A percentile compares a stretch with the other conserved stretches of the same genome.
phyloP scores from a whole-genome alignment of 352 stramenopile species.

The Thraustochytrium sp. region DNA sequence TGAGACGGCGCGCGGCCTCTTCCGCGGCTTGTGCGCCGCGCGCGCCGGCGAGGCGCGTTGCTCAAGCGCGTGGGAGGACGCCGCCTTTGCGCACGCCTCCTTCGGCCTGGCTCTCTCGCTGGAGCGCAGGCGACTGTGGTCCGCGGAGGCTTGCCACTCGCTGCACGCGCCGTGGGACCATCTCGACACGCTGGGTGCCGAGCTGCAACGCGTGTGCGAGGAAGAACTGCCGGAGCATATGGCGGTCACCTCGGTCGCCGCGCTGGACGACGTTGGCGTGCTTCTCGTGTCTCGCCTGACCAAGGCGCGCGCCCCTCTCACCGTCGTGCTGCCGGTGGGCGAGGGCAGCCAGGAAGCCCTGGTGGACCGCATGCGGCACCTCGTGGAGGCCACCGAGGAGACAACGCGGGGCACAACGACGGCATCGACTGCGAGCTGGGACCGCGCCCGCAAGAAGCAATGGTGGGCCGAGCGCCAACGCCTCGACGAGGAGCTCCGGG shows the following conservation, averaged over 20 bases:
- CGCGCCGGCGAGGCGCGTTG: no score
- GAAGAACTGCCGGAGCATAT: not conserved
- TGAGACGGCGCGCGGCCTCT: not conserved
- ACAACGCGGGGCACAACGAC: conserved; percentile 10
- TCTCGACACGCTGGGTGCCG: not conserved
- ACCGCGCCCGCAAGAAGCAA: not conserved
- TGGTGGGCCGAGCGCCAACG: conserved; percentile 25
- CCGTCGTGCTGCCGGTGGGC: not conserved
- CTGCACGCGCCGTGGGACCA: not conserved
- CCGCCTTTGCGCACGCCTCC: not conserved
- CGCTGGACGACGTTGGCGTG: not conserved
- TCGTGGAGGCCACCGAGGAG: conserved; percentile 22
- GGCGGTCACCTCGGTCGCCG: not conserved
- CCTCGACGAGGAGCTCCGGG: not conserved
- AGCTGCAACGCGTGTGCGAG: not conserved
- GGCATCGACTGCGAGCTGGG: not conserved
- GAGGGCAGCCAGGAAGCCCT: not conserved
- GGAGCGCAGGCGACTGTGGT: not conserved
- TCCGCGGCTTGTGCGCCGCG: not conserved
- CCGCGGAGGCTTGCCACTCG: not conserved
- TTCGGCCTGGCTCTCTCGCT: conserved; percentile 23
- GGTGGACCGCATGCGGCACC: not conserved
- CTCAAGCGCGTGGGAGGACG: not conserved
- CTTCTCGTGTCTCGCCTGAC: not conserved
- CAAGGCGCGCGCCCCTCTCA: not conserved